Conservation (phyloP, 257 asterid genomes). For the Primulina eburnea region DNA sequence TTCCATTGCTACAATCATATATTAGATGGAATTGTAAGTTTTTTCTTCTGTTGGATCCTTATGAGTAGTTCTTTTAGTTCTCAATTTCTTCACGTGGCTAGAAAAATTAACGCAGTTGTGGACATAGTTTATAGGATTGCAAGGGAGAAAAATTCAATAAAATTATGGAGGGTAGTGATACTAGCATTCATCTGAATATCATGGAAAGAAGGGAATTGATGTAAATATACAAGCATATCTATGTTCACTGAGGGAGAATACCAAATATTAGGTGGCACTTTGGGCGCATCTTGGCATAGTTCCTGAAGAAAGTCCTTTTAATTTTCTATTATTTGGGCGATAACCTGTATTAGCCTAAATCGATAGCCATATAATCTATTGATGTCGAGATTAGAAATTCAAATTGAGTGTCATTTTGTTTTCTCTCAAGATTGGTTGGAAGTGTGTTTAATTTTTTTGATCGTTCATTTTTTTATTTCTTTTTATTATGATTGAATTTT, state of each 20-base stretch:
- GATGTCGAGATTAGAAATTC: neutral
- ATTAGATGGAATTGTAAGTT: conserved; percentile 70
- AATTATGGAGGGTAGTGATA: no score
- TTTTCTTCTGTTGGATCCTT: neutral
- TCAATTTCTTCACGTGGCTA: neutral
- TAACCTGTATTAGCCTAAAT: neutral
- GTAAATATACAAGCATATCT: neutral
- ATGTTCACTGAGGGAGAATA: neutral
- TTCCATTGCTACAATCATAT: conserved; percentile 71
- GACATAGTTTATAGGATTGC: no score
- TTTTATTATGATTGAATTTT: no score
- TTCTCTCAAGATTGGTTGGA: no score
- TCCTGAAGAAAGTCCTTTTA: neutral
- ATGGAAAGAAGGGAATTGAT: no score
- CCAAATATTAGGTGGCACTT: neutral
- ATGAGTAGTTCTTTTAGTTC: neutral
- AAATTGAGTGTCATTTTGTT: no score
- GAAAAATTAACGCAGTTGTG: neutral
- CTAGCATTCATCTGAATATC: no score
- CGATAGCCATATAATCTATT: no score
- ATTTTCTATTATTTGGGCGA: neutral
- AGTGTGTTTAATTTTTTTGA: no score
- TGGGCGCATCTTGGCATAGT: neutral
- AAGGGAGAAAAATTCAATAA: no score
- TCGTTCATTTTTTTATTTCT: no score